Percentiles rank a stretch among this genome's conserved stretches.
Conservation (phyloP, 2,329 filamentous ascomycete genomes). For the Neoascochyta sp. region DNA sequence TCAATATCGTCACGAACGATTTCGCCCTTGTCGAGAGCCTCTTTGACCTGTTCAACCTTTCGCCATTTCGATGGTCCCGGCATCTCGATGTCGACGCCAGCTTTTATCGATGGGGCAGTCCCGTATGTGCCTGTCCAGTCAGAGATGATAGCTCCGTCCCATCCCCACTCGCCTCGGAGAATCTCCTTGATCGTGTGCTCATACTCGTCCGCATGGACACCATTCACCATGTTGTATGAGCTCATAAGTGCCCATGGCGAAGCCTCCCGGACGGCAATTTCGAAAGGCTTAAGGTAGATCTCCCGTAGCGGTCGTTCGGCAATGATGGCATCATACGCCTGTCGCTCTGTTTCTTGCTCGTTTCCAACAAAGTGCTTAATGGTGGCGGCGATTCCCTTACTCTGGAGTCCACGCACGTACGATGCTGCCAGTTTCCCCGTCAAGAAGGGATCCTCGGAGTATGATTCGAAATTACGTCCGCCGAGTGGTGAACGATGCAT, state of each 20-base stretch:
- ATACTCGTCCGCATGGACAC: constrained; percentile 45
- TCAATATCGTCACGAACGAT: constrained; percentile 48
- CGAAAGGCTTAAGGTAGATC: constrained; percentile 70
- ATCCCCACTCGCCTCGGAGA: constrained; percentile 41
- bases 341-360: constrained; percentile 66
- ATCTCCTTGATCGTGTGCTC: constrained; percentile 43
- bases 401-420: constrained; percentile 70
- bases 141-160: constrained; percentile 44
- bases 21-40: constrained; percentile 35
- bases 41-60: constrained; percentile 34
- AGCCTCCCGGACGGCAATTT: constrained; percentile 66
- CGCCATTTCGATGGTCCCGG: constrained; percentile 42
- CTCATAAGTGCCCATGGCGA: constrained; percentile 67
- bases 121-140: constrained; percentile 43
- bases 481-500: constrained; percentile 78
- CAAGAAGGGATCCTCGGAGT: constrained; percentile 76
- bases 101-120: constrained; percentile 38
- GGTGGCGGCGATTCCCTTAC: constrained; percentile 69
- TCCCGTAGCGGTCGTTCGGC: constrained; percentile 64
- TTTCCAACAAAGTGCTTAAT: constrained; percentile 78
- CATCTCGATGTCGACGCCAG: constrained; percentile 42
- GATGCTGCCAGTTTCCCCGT: constrained; percentile 70
- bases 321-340: constrained; percentile 62
- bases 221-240: constrained; percentile 65
- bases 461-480: constrained; percentile 84